Conservation (phyloP, 106 monocot species). For the Dendrobium chrysotoxum region DNA sequence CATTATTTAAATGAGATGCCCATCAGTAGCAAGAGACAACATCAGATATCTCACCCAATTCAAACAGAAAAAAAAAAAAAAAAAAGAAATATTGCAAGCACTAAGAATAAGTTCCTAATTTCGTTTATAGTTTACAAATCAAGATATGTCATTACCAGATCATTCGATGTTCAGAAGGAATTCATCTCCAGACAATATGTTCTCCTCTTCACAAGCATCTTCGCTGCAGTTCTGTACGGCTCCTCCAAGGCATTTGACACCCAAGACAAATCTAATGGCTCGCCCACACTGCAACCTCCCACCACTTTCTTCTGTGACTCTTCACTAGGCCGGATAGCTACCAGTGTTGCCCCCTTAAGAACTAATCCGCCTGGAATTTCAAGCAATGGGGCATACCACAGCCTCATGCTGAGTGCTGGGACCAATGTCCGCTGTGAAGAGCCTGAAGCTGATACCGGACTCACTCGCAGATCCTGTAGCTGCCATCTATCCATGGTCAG, state of each 20-base stretch:
- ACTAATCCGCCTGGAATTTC: conserved; percentile 62
- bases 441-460: conserved; percentile 57
- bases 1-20: no score
- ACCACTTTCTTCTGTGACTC: neutral
- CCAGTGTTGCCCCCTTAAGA: conserved; percentile 73
- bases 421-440: conserved; percentile 72
- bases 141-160: neutral
- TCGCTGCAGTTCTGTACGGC: conserved; percentile 59
- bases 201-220: conserved; percentile 56
- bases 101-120: neutral
- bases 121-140: neutral
- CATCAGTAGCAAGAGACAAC: no score
- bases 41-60: no score
- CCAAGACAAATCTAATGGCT: conserved; percentile 29
- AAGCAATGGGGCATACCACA: conserved; percentile 64
- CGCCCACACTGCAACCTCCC: neutral
- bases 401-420: conserved; percentile 79
- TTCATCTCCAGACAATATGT: conserved; percentile 88
- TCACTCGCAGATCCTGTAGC: conserved; percentile 60
- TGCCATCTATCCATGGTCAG: conserved; percentile 63
- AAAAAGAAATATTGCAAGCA: neutral
- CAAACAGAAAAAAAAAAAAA: no score
- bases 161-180: conserved; percentile 51
- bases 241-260: conserved; percentile 70
- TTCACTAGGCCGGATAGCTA: conserved; percentile 69